Percentiles rank a stretch among this genome's conserved stretches.
phyloP scores from a whole-genome alignment of 1,284 basidiomycete genomes.

The Heterobasidion occidentale region DNA sequence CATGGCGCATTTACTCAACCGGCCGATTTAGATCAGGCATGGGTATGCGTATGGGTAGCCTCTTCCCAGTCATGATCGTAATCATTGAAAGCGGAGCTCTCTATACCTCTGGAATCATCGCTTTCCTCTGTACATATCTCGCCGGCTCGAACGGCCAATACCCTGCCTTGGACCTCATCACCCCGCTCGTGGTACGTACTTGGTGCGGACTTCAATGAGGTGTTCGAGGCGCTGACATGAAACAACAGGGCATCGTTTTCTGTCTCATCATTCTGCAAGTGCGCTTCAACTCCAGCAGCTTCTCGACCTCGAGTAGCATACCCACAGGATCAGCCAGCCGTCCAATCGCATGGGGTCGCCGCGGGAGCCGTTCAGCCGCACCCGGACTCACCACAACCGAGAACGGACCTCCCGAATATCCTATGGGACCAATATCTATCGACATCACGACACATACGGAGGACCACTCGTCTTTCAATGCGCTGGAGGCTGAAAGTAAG shows the following conservation, averaged over 20 bases:
- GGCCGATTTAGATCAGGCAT: not conserved
- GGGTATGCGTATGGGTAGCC: not conserved
- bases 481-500: not conserved
- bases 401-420: not conserved
- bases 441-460: not conserved
- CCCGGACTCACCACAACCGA: not conserved
- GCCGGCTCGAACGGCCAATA: conserved; percentile 6
- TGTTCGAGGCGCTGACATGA: not conserved
- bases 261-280: conserved; percentile 9
- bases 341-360: not conserved
- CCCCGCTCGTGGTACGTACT: conserved; percentile 5
- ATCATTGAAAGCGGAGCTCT: conserved; percentile 7
- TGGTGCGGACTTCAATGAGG: not conserved
- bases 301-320: not conserved
- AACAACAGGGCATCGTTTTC: conserved; percentile 7
- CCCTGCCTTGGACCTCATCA: conserved; percentile 5
- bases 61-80: conserved; percentile 5
- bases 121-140: conserved; percentile 2
- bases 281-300: conserved; percentile 1
- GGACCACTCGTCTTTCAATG: not conserved
- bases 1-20: conserved; percentile 1
- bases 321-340: too few relatives aligned
- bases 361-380: not conserved
- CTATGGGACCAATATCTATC: not conserved
- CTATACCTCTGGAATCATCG: conserved; percentile 7